Evolutionary conservation across 495 filamentous ascomycete species (phyloP).

Genomic region (Ramalina intermedia): DNA sequence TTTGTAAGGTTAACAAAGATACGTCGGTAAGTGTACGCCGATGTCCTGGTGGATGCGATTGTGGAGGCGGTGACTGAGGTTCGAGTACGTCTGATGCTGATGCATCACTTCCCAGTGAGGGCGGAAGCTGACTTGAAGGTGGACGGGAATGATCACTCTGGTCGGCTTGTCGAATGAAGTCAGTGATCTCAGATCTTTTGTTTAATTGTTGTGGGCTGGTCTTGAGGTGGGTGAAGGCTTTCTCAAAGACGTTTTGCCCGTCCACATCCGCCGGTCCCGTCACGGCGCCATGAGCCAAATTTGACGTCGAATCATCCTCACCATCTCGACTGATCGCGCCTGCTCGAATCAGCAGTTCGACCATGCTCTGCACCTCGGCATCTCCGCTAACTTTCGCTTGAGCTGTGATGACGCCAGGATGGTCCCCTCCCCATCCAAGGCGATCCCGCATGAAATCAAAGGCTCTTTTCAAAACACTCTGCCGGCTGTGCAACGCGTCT

Average conservation of each 20-base stretch:
- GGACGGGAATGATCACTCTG: constrained; percentile 22
- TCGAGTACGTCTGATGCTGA: constrained; percentile 8
- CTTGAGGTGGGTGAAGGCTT: constrained; percentile 39
- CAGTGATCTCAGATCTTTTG: constrained; percentile 16
- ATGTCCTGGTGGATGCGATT: constrained; percentile 52
- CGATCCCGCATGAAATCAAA: constrained; percentile 97
- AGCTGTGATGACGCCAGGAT: constrained; percentile 54
- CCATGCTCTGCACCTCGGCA: constrained; percentile 75
- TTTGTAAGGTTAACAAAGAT: constrained; percentile 52
- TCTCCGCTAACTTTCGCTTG: constrained; percentile 74
- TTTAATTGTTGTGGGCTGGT: constrained; percentile 32
- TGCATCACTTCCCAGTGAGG: constrained; percentile 9
- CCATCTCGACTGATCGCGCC: constrained; percentile 50
- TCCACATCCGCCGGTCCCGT: constrained; percentile 61
- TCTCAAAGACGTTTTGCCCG: constrained; percentile 67
- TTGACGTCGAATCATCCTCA: constrained; percentile 27
- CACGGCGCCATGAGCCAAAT: constrained; percentile 40
- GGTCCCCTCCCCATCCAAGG: constrained; percentile 61
- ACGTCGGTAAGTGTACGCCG: constrained; percentile 84
- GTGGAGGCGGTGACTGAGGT: constrained; percentile 8
- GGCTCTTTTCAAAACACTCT: constrained; percentile 84
- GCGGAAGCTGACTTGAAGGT: constrained; percentile 11
- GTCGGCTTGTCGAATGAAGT: constrained; percentile 39
- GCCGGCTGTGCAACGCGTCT: constrained; percentile 74
- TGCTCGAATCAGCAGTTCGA: constrained; percentile 70